Percentiles rank a stretch among this genome's conserved stretches.
phyloP scores from a whole-genome alignment of 2,329 filamentous ascomycete genomes.

The Diaporthe sp. region DNA sequence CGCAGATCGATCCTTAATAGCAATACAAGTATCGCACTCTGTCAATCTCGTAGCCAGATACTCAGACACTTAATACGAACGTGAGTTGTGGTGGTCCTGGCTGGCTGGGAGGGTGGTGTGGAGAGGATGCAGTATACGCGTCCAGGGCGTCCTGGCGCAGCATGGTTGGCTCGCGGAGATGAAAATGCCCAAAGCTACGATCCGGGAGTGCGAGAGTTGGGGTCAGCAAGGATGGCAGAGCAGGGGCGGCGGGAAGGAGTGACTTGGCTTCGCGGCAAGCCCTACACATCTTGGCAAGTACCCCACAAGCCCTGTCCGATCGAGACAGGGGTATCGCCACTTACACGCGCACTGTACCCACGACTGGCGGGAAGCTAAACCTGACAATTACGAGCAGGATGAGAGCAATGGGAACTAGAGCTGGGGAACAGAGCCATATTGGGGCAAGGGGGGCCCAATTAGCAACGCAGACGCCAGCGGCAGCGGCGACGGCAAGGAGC shows the following conservation, averaged over 20 bases:
- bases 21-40: too few species aligned
- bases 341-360: conserved; percentile 24
- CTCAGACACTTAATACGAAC: not conserved
- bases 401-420: not conserved
- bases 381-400: conserved; percentile 6
- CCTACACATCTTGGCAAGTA: conserved; percentile 14
- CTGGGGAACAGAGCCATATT: not conserved
- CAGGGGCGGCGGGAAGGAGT: conserved; percentile 21
- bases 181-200: conserved; percentile 18
- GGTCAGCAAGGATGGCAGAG: conserved; percentile 3
- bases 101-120: not conserved
- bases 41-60: not conserved
- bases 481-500: conserved; percentile 13
- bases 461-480: not conserved
- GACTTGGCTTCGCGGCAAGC: conserved; percentile 20
- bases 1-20: not conserved
- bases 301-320: conserved; percentile 7
- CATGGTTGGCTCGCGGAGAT: conserved; percentile 11
- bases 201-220: conserved; percentile 11
- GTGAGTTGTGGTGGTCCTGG: not conserved
- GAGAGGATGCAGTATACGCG: not conserved
- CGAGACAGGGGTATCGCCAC: not conserved
- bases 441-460: not conserved
- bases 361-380: conserved; percentile 23
- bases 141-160: not conserved